Conservation (phyloP, 2,329 filamentous ascomycete genomes). For the Sarocladium brachiariae region DNA sequence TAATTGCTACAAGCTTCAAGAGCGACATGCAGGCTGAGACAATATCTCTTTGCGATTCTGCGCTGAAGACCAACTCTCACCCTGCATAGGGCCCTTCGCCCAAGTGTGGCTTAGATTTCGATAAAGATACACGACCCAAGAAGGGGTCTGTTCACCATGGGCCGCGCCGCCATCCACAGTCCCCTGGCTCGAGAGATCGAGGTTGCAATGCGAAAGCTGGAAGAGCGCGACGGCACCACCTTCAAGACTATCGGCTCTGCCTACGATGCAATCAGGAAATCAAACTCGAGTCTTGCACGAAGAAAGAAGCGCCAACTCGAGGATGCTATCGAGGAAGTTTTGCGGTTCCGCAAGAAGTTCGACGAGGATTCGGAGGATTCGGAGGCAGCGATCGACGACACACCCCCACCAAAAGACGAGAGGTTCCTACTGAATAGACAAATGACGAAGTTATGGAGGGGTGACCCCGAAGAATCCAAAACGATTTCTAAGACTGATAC, state of each 20-base stretch:
- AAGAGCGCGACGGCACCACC: constrained; percentile 50
- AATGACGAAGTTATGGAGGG: constrained; percentile 34
- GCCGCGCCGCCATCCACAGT: constrained; percentile 32
- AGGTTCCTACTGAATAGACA: constrained; percentile 35
- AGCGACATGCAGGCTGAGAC: too few species aligned
- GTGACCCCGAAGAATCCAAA: constrained; percentile 12
- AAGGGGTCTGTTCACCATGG: constrained; percentile 21
- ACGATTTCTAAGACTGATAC: constrained; percentile 16
- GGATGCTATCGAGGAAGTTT: constrained; percentile 75
- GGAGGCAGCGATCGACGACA: constrained; percentile 35
- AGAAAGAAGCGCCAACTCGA: constrained; percentile 76
- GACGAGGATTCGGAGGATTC: constrained; percentile 48
- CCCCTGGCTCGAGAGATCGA: constrained; percentile 68
- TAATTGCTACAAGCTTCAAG: too few species aligned
- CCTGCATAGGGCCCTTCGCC: neutral
- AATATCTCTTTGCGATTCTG: neutral
- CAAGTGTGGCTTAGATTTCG: neutral
- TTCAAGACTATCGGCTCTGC: constrained; percentile 50
- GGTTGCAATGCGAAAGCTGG: constrained; percentile 69
- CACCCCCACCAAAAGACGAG: constrained; percentile 22
- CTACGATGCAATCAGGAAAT: constrained; percentile 74
- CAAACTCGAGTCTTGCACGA: constrained; percentile 80
- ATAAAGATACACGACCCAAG: neutral
- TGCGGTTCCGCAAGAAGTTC: constrained; percentile 62
- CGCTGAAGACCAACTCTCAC: neutral